Evolutionary conservation across 179 eudicot genomes (phyloP), one percentile per base, ranked within the genome.

Genomic region (Beta corolliflora): DNA sequence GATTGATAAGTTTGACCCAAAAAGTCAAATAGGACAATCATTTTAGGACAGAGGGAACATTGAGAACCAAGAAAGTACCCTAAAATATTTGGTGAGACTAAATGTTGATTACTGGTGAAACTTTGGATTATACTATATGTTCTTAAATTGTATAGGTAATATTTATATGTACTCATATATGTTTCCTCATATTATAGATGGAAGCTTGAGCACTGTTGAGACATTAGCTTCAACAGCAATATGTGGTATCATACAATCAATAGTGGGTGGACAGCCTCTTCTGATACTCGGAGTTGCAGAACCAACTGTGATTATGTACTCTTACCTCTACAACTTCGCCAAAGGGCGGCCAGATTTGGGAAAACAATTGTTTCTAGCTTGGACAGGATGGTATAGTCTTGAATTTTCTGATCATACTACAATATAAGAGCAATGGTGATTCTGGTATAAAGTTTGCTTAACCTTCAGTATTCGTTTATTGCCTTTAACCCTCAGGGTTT

Each of bases 171-270:
- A n/a, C n/a, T n/a, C 45, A 14, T 67, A 14, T 41, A 11, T 50
- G 5, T 25, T 52, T 55, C 67, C n/a, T 76, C 10, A n/a, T 3
- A 44, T 68, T 7, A 10, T 84, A 92, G 95, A 90, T 87, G 90
- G 93, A 83, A 89, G 89, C 71, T 90, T 92, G 88, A 92, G 95
- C 88, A 88, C 95, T 25, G 95, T 92, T n/a, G 95, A 92, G 69
- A 90, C 95, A 36, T 83, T 92, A 75, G 93, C 93, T 82, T 92
- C 95, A 70, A 92, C 95, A 19, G 95, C 95, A 61, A 84, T 92
- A 73, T 92, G 95, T 88, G 95, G 95, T 5, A 90, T 92, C 79
- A 87, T 92, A 71, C 95, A 92, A 77, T 89, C 95, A 10, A 84
- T 92, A 61, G 16, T 90, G 25, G 95, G 95, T 63, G 95, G 95